These are phyloP conservation scores for Aspergillus diversus DNA, from an alignment of 495 filamentous ascomycete species.

Conservation along the genomic window DNA sequence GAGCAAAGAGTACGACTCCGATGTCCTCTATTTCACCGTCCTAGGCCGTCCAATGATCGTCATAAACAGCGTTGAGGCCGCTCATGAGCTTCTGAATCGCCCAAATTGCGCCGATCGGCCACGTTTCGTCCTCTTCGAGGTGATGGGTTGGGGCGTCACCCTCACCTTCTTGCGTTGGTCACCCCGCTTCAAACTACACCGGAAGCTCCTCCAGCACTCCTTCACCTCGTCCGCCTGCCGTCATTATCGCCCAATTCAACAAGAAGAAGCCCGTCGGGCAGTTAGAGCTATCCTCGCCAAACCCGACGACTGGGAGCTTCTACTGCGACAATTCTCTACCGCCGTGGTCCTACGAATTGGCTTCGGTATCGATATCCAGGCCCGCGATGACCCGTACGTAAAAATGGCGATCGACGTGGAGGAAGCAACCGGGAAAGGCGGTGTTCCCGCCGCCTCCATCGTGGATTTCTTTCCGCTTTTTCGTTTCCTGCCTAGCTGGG, in stretches of 20 bases:
- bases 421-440: constrained; percentile 46
- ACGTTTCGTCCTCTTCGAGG: constrained; percentile 48
- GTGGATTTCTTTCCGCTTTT: constrained; percentile 48
- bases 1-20: constrained; percentile 27
- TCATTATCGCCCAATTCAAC: constrained; percentile 21
- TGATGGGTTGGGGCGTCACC: constrained; percentile 28
- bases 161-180: constrained; percentile 53
- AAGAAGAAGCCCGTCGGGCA: constrained; percentile 23
- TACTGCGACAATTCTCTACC: constrained; percentile 21
- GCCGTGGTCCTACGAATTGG: constrained; percentile 45
- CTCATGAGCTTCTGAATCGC: constrained; percentile 28
- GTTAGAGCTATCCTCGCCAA: constrained; percentile 14
- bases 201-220: constrained; percentile 43
- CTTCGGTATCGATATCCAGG: constrained; percentile 47
- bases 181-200: constrained; percentile 48
- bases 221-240: constrained; percentile 25
- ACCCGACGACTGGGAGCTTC: constrained; percentile 23
- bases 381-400: constrained; percentile 46
- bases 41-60: constrained; percentile 30
- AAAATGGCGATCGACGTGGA: constrained; percentile 48
- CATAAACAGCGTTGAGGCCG: constrained; percentile 24
- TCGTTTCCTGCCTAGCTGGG: constrained; percentile 25
- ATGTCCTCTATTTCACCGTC: constrained; percentile 24
- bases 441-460: constrained; percentile 43
- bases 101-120: constrained; percentile 30